Base-by-base conservation (phyloP, 805 yeast genomes). In the Blastobotrys parvus region DNA sequence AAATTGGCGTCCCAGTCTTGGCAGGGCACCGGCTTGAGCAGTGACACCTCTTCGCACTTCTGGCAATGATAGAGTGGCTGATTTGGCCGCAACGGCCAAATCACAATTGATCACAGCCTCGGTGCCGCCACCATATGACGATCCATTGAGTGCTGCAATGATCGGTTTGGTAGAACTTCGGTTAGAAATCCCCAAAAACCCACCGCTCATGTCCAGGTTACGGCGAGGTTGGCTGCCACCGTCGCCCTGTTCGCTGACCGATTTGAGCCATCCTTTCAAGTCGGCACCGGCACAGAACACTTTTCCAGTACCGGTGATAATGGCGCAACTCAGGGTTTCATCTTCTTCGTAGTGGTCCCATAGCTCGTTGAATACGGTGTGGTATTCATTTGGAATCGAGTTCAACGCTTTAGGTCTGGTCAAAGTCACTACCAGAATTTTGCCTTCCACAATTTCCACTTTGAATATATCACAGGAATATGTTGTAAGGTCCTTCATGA, bases 261-360 rank as follows among this genome's bases (percentile, higher is more conserved):
- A 18, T n/a, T 27, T 34, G 18, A 46, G 40, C 50, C 51, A 48
- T 25, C 45, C 56, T 43, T 49, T 52, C 22, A 57, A 45, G 40
- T 57, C 61, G 2, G 60, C 61, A 0, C 61, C 61, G 3, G 60
- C 58, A 23, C 54, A 52, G 37, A 57, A 57, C n/a, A 55, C 46
- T 22, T 40, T 45, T 21, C 59, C 59, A 7, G 41, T 39, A 17
- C 58, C 59, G 17, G 59, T 55, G 35, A 55, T 27, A 35, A 55
- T 53, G 19, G 57, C 56, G 11, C 42, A 53, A n/a, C 47, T 39
- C 23, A 54, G 38, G 13, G 30, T 20, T 5, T 42, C 46, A 33
- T 50, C 53, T 4, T 39, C 27, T 37, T 55, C 59, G 25, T 51
- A 50, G 16, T n/a, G 25, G 2, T 43, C 38, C 57, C 55, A 53